phyloP scores from a whole-genome alignment of 331 rosid species.

The Pyrus hybrid region DNA sequence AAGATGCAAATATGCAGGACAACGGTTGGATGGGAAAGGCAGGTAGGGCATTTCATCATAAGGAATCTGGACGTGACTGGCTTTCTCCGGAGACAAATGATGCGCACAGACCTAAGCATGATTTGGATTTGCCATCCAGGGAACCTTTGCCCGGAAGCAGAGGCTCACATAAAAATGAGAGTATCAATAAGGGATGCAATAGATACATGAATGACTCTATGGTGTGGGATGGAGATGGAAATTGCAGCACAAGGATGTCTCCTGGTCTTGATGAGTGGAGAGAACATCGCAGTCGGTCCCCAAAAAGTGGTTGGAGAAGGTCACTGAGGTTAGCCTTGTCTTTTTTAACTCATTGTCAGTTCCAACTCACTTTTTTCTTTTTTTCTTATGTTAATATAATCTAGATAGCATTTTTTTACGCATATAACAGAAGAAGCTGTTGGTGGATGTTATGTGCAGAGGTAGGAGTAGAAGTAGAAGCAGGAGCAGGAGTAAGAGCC shows the following conservation, averaged over 20 bases:
- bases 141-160: conserved; percentile 64
- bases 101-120: conserved; percentile 37
- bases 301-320: conserved; percentile 59
- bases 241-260: conserved; percentile 50
- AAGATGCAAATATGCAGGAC: conserved; percentile 28
- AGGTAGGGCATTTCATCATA: conserved; percentile 24
- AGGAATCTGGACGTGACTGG: conserved; percentile 49
- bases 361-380: background rate
- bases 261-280: conserved; percentile 69
- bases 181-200: conserved; percentile 35
- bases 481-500: conserved; percentile 17
- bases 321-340: conserved; percentile 44
- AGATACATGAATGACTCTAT: conserved; percentile 36
- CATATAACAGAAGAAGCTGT: background rate
- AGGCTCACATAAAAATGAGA: conserved; percentile 47
- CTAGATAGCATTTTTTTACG: background rate
- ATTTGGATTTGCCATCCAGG: conserved; percentile 25
- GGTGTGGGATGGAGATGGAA: conserved; percentile 59
- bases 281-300: conserved; percentile 51
- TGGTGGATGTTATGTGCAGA: conserved; percentile 26
- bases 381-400: background rate
- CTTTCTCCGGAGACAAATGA: conserved; percentile 48
- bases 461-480: conserved; percentile 18
- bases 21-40: conserved; percentile 33
- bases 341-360: background rate